Evolutionary conservation across 1,284 basidiomycete species (phyloP).

Genomic region (Phlebopus sp.): DNA sequence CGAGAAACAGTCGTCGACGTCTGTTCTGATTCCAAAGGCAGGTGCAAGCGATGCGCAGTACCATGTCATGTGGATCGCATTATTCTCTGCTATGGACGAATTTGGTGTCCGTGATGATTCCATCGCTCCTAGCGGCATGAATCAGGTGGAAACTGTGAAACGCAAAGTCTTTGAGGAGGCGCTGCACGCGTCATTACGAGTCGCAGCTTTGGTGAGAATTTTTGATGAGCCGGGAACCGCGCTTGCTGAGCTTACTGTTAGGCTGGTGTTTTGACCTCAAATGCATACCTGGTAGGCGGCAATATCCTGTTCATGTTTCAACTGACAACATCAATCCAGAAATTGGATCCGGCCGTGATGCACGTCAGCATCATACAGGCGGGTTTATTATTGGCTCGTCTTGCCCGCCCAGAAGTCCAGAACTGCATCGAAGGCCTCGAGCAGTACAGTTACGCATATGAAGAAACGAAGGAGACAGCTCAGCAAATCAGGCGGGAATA

Average conservation of each 20-base stretch:
- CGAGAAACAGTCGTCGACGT: constrained; percentile 6
- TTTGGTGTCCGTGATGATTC: constrained; percentile 72
- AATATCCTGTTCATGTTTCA: constrained; percentile 8
- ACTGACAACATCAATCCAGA: constrained; percentile 36
- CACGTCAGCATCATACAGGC: constrained; percentile 82
- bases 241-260: constrained; percentile 25
- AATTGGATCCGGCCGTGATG: constrained; percentile 81
- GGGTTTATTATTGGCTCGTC: constrained; percentile 76
- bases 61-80: constrained; percentile 85
- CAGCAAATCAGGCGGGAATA: constrained; percentile 62
- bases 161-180: constrained; percentile 77
- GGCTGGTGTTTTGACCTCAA: constrained; percentile 77
- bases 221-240: background rate
- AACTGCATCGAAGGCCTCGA: constrained; percentile 82
- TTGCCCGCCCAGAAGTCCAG: constrained; percentile 75
- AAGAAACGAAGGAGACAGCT: constrained; percentile 80
- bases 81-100: constrained; percentile 79
- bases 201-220: constrained; percentile 68
- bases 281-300: constrained; percentile 72
- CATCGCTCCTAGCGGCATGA: constrained; percentile 30
- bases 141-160: constrained; percentile 62
- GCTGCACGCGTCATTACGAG: constrained; percentile 78
- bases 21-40: constrained; percentile 38
- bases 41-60: constrained; percentile 87
- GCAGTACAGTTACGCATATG: constrained; percentile 85